Conservation (phyloP, 805 yeast species). For the Metschnikowia lochheadii region DNA sequence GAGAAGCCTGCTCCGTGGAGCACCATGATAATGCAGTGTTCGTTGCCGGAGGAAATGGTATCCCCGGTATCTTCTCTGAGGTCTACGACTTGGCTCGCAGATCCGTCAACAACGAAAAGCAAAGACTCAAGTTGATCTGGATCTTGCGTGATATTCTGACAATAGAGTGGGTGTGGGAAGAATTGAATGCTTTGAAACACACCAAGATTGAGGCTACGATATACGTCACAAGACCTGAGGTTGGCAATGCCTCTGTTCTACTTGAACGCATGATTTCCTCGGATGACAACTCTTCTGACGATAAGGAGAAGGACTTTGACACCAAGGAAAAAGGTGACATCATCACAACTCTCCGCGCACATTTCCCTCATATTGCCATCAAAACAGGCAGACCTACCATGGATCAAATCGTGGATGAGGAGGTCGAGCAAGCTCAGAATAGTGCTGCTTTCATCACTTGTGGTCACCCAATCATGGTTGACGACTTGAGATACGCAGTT, state of each 20-base stretch:
- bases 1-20: conserved; percentile 46
- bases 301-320: conserved; percentile 4
- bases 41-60: conserved; percentile 73
- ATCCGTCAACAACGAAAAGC: conserved; percentile 15
- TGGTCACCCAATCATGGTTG: conserved; percentile 33
- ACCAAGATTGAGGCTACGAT: conserved; percentile 13
- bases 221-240: conserved; percentile 15
- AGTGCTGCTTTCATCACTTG: conserved; percentile 37
- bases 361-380: conserved; percentile 18
- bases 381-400: conserved; percentile 44
- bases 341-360: conserved; percentile 5
- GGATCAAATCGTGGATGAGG: conserved; percentile 32
- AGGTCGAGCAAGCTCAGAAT: conserved; percentile 35
- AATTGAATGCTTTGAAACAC: conserved; percentile 10
- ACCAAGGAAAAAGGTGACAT: conserved; percentile 4
- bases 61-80: conserved; percentile 54
- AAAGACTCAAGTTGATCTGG: conserved; percentile 15
- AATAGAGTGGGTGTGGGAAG: conserved; percentile 15
- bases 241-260: neutral
- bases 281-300: conserved; percentile 5
- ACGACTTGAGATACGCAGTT: conserved; percentile 24
- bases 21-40: conserved; percentile 53
- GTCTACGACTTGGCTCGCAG: conserved; percentile 28
- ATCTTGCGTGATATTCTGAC: conserved; percentile 14
- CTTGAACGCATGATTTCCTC: conserved; percentile 7